Evolutionary conservation across 345 rosid genomes (phyloP), one percentile per base, ranked within the genome.

Genomic region (Arabidopsis suecica): DNA sequence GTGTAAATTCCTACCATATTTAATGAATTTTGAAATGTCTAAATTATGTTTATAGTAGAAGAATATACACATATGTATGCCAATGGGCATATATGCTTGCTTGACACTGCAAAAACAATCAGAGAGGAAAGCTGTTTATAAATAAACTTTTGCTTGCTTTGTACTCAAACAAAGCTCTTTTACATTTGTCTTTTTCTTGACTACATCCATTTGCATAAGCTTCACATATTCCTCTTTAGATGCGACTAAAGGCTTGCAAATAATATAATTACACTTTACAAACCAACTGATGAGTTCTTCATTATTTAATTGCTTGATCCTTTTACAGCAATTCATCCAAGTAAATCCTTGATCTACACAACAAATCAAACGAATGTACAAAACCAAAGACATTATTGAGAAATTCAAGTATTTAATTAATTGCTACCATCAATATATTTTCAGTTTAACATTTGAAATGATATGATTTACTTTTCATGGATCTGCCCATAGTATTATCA

Each of bases 51-150:
- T 32, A 20, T 75, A 34, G 73, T 68, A 41, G 57, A 54, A 45
- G 60, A 54, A 42, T 54, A 68, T 69, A 60, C 72, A 74, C 34
- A 55, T 22, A 55, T 37, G 54, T 45, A 48, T 58, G 73, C 3
- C 42, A 79, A 28, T 45, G 44, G 78, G 95, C 80, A 89, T 89
- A 86, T 89, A 88, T 89, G 89, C 92, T 89, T 87, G 92, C 92
- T 89, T 89, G 85, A 71, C 79, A 71, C 49, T 45, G 68, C 68
- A 34, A 82, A 83, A 79, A 70, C 38, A 51, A 72, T 76, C 48
- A 78, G 67, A 75, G 65, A 55, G 49, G 76, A 65, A 70, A 78
- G 60, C 33, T 83, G 72, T 55, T 65, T 71, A 40, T 42, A 33
- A 74, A 65, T 66, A 74, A 78, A 77, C 85, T 82, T 77, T 89